Conservation (phyloP, 2,329 filamentous ascomycete genomes). For the Rutstroemia sp. region DNA sequence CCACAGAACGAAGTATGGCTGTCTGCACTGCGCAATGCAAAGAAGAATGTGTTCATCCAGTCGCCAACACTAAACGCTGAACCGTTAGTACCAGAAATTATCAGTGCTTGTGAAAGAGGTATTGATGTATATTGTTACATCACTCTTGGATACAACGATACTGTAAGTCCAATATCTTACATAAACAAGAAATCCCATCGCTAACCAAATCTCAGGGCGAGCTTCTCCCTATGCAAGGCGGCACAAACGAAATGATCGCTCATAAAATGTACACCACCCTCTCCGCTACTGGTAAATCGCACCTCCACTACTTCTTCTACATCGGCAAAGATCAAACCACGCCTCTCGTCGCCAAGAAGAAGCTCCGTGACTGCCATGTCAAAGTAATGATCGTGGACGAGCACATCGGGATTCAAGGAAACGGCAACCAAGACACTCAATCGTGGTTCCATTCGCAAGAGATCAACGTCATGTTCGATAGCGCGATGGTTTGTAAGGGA, state of each 20-base stretch:
- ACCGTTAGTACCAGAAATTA: constrained; percentile 55
- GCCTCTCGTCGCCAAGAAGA: constrained; percentile 59
- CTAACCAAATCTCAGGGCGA: constrained; percentile 44
- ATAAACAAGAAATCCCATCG: not conserved
- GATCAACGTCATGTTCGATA: constrained; percentile 69
- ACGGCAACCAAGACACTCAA: constrained; percentile 76
- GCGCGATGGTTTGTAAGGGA: constrained; percentile 46
- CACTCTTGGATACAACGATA: constrained; percentile 73
- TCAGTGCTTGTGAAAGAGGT: constrained; percentile 58
- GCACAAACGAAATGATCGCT: constrained; percentile 66
- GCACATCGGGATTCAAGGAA: constrained; percentile 62
- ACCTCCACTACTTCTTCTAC: constrained; percentile 61
- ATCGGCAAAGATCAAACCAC: constrained; percentile 63
- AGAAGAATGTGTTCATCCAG: constrained; percentile 64
- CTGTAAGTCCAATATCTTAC: constrained; percentile 32
- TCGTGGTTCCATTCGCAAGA: constrained; percentile 74
- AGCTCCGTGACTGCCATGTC: constrained; percentile 64
- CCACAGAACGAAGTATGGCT: constrained; percentile 74
- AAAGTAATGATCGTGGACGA: constrained; percentile 71
- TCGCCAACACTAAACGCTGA: constrained; percentile 70
- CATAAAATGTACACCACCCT: constrained; percentile 51
- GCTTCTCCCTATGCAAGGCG: constrained; percentile 66
- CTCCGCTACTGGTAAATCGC: constrained; percentile 37
- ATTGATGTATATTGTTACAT: constrained; percentile 63
- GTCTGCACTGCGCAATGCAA: constrained; percentile 58